Evolutionary conservation across 2,329 filamentous ascomycete genomes (phyloP), one percentile per base, ranked within the genome.

Genomic region (Colletotrichum limetticola): DNA sequence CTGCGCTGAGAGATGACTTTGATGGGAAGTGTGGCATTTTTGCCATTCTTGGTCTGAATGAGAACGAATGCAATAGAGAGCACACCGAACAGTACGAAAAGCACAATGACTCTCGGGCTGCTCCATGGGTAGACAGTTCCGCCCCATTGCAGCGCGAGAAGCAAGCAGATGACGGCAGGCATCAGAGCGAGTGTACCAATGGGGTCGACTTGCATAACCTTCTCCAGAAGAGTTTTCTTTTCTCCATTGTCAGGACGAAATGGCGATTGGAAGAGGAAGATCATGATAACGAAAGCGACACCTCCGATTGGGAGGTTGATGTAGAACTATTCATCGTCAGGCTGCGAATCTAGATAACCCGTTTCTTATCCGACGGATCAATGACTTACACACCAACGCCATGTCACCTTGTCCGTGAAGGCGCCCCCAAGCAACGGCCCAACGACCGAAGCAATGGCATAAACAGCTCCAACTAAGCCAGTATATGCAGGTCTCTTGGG

Each of bases 91-190:
- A 81, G 68, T 70, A 83, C 77, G 26, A 83, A 76, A 5, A 83
- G 79, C 6, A 70, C 78, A 30, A 84, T 79, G 56, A 83, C 78
- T 28, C 78, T 78, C 2, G 71, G 77, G 22, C 77, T 72, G 24
- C 60, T 76, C 82, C 82, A 84, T 0, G 77, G 42, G 56, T 82
- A 16, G 8, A 19, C 79, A 22, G 77, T 76, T 5, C 83, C 84
- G 49, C 83, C 84, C 86, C 85, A 88, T 71, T 87, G 85, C 12
- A 89, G 78, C 12, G 86, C 86, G 19, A 89, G 77, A 1, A 87
- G 75, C 7, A 88, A 79, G 68, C 85, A 87, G 37, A 86, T 76
- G 4, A 85, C 81, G 8, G 81, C 62, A 5, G 76, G 76, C 11
- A 76, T 55, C 30, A 77, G 74, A 3, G 73, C 57, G 1, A 64